These are phyloP conservation scores for Zygosaccharomyces gambellarensis DNA, from an alignment of 805 yeast species.

Conservation along the genomic window DNA sequence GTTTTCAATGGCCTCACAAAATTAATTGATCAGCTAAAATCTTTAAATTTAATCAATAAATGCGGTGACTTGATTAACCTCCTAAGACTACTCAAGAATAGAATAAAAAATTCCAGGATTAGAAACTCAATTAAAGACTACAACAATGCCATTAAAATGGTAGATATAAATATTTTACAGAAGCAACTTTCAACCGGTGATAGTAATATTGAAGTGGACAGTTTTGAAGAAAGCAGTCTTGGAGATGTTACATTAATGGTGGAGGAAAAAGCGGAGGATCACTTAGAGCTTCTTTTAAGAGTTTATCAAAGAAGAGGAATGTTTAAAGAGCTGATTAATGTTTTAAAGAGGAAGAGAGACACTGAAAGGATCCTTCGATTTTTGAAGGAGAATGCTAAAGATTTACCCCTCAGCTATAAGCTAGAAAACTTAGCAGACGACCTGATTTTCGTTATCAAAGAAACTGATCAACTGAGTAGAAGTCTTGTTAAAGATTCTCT, in stretches of 20 bases:
- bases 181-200: slow-evolving; percentile 2
- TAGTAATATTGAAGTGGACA: slow-evolving; percentile 11
- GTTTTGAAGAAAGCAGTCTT: slow-evolving; percentile 18
- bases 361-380: slow-evolving; percentile 6
- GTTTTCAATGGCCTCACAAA: slow-evolving; percentile 26
- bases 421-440: slow-evolving; percentile 15
- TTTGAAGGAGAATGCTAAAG: slow-evolving; percentile 9
- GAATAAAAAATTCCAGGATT: slow-evolving; percentile 4
- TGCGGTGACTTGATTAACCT: slow-evolving; percentile 11
- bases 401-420: slow-evolving; percentile 16
- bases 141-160: slow-evolving; percentile 19
- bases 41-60: slow-evolving; percentile 27
- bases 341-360: slow-evolving; percentile 11
- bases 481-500: slow-evolving; percentile 7
- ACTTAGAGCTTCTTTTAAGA: slow-evolving; percentile 10
- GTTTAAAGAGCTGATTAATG: slow-evolving; percentile 12
- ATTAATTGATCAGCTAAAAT: slow-evolving; percentile 21
- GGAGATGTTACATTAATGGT: slow-evolving; percentile 15
- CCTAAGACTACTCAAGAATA: slow-evolving; percentile 6
- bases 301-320: slow-evolving; percentile 16
- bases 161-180: slow-evolving; percentile 25
- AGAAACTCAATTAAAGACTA: slow-evolving; percentile 11
- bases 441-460: slow-evolving; percentile 12
- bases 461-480: slow-evolving; percentile 1
- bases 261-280: slow-evolving; percentile 4